Base-by-base conservation (phyloP, 345 rosid genomes). In the Boechera retrofracta region DNA sequence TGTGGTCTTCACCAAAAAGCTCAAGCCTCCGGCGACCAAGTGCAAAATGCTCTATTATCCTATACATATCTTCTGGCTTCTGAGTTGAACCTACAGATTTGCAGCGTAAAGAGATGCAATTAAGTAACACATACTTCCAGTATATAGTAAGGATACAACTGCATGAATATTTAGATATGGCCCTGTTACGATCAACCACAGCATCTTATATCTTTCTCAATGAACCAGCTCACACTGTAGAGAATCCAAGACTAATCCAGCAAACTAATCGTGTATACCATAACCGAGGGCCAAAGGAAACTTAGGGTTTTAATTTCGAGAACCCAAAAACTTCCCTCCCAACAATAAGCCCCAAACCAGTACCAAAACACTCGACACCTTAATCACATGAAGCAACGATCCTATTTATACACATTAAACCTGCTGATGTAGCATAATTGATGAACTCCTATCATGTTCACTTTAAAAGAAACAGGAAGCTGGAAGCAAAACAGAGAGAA, bases 31-130 rank as follows among this genome's bases (percentile, higher is more conserved):
- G 86, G 16, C 97, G 89, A 44, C 98, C 98, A 67, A 92, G 98
- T 58, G 98, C 91, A 64, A 95, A 95, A 83, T 92, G 99, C 88
- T 95, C 99, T 67, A 95, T 84, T 71, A 95, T 91, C 65, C 97
- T 82, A 82, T 95, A 95, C 99, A 95, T 95, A 85, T 95, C 98
- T 84, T 93, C 98, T 16, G 99, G 98, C 87, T 95, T 95, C 68
- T 86, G 87, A 79, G 98, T 95, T 53, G 98, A 91, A 68, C 99
- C 99, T 95, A 82, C 79, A 82, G 60, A 16, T 52, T 79, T 54
- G 24, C 53, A 67, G 38, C 41, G 6, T 55, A 18, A 60, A 49
- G 28, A 39, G 15, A 55, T 7, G 47, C 5, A 66, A 54, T 41
- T 55, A 74, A 24, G 33, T 11, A 59, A 35, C 44, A 59, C 21